phyloP scores from a whole-genome alignment of 495 filamentous ascomycete species.

The Aspergillus carlsbadensis region DNA sequence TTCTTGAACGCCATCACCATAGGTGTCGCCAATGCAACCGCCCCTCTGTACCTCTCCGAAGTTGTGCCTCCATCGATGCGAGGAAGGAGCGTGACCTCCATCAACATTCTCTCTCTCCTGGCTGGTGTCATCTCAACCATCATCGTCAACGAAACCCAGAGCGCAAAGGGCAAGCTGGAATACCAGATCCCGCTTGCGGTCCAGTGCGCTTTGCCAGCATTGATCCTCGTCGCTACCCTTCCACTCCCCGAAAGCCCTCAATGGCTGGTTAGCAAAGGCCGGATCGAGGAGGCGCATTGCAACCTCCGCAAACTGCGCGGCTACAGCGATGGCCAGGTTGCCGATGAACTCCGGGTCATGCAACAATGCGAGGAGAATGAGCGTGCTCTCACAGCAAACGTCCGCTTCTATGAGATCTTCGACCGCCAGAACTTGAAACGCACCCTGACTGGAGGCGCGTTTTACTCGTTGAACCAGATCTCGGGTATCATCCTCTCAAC shows the following conservation, averaged over 20 bases:
- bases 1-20: conserved; percentile 33
- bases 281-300: conserved; percentile 28
- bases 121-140: conserved; percentile 36
- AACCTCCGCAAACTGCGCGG: conserved; percentile 38
- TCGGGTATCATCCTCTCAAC: conserved; percentile 41
- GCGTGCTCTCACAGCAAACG: conserved; percentile 25
- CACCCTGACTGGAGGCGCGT: conserved; percentile 36
- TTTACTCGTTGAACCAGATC: conserved; percentile 41
- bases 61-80: conserved; percentile 37
- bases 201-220: conserved; percentile 31
- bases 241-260: conserved; percentile 59
- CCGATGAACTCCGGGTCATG: conserved; percentile 34
- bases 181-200: conserved; percentile 37
- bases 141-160: conserved; percentile 33
- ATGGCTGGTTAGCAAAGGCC: conserved; percentile 60
- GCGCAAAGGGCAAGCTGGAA: conserved; percentile 20
- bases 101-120: conserved; percentile 36
- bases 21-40: conserved; percentile 36
- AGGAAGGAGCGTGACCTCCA: conserved; percentile 35
- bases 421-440: conserved; percentile 31
- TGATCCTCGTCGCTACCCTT: conserved; percentile 28
- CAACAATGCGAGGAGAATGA: conserved; percentile 27
- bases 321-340: conserved; percentile 30
- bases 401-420: conserved; percentile 40
- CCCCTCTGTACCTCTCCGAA: conserved; percentile 40